These are phyloP conservation scores for Biscogniauxia mediterranea DNA, from an alignment of 2,329 filamentous ascomycete genomes.

Conservation along the genomic window DNA sequence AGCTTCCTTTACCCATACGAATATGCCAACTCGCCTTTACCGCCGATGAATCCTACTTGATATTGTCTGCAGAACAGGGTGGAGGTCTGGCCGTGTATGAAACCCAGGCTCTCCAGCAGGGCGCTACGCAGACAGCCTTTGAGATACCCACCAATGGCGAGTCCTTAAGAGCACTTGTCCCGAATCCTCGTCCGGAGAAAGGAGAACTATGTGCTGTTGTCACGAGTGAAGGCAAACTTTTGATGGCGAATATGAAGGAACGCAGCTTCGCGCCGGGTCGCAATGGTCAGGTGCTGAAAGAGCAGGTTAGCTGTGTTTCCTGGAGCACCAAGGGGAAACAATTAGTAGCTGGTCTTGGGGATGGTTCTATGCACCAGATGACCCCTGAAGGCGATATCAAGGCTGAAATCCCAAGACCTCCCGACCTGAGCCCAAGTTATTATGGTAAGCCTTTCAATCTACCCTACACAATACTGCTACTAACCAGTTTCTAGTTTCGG, in stretches of 20 bases:
- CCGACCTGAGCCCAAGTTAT: slow-evolving; percentile 59
- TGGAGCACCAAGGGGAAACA: slow-evolving; percentile 97
- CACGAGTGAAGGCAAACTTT: slow-evolving; percentile 74
- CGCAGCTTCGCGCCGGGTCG: slow-evolving; percentile 55
- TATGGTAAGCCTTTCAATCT: slow-evolving; percentile 55
- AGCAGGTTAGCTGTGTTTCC: slow-evolving; percentile 76
- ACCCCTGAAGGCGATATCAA: slow-evolving; percentile 76
- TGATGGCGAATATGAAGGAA: slow-evolving; percentile 78
- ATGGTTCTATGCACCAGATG: slow-evolving; percentile 81
- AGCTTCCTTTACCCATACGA: slow-evolving; percentile 68
- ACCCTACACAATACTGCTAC: slow-evolving; percentile 8
- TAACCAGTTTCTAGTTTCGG: slow-evolving; percentile 59
- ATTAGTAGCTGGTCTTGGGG: slow-evolving; percentile 77
- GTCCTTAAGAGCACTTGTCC: slow-evolving; percentile 69
- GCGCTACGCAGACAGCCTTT: slow-evolving; percentile 65
- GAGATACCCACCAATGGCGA: slow-evolving; percentile 76
- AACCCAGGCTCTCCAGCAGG: slow-evolving; percentile 64
- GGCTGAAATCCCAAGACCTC: slow-evolving; percentile 75
- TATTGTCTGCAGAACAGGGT: slow-evolving; percentile 77
- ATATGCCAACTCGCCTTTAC: slow-evolving; percentile 90
- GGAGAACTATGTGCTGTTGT: slow-evolving; percentile 78
- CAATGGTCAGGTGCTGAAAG: slow-evolving; percentile 64
- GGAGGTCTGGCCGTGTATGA: slow-evolving; percentile 84
- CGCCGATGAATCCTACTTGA: slow-evolving; percentile 79
- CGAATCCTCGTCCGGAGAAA: slow-evolving; percentile 75